Evolutionary conservation across 2,329 filamentous ascomycete genomes (phyloP).

Genomic region (Exophiala lecanii-corni): DNA sequence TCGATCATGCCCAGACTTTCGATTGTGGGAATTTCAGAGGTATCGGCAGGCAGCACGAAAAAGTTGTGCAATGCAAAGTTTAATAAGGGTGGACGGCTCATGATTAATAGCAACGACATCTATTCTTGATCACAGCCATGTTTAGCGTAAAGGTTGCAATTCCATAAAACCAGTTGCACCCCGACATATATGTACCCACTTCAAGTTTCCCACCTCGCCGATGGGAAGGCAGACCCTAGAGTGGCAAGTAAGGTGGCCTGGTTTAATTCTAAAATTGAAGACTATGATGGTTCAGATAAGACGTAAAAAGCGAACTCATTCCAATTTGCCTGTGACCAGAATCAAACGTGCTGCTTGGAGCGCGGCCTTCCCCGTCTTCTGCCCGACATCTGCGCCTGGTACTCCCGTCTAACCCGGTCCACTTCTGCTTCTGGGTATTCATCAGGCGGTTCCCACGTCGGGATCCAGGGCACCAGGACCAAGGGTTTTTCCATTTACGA

Average conservation of each 20-base stretch:
- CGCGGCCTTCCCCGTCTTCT: conserved; percentile 1
- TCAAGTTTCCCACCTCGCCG: background rate
- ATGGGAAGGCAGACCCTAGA: background rate
- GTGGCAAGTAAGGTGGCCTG: background rate
- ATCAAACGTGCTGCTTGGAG: conserved; percentile 1
- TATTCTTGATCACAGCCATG: conserved; percentile 1
- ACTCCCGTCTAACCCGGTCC: background rate
- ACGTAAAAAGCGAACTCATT: background rate
- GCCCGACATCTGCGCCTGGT: background rate
- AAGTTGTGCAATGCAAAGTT: conserved; percentile 1
- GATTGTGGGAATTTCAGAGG: background rate
- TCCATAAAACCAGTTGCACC: background rate
- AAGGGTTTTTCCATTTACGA: background rate
- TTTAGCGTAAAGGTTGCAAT: background rate
- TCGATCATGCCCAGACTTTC: background rate
- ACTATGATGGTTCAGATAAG: background rate
- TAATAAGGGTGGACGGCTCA: background rate
- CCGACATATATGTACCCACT: background rate
- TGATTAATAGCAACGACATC: conserved; percentile 1
- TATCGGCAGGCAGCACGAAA: background rate
- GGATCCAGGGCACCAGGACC: conserved; percentile 2
- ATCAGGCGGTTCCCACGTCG: conserved; percentile 1
- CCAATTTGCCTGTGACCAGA: conserved; percentile 1
- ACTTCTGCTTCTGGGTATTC: conserved; percentile 3
- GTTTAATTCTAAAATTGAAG: conserved; percentile 1